Evolutionary conservation across 495 filamentous ascomycete species (phyloP).

Genomic region (Trichocladium uniseriatum): DNA sequence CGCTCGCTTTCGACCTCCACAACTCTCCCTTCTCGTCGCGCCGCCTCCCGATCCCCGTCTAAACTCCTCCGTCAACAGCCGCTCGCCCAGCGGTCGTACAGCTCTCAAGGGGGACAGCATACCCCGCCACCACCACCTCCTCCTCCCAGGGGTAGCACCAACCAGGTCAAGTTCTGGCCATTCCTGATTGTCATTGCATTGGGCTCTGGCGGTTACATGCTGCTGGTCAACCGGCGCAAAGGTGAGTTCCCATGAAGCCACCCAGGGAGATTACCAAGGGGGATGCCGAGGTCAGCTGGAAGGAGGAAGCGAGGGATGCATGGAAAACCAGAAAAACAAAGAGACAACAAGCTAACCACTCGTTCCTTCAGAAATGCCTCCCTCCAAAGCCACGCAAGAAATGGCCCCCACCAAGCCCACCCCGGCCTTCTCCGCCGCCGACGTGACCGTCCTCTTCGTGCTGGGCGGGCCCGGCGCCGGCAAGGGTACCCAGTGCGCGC

Average conservation of each 20-base stretch:
- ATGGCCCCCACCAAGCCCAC: slow-evolving; percentile 23
- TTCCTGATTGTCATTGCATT: slow-evolving; percentile 40
- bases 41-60: slow-evolving; percentile 1
- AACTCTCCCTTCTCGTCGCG: not conserved
- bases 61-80: slow-evolving; percentile 5
- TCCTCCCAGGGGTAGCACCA: slow-evolving; percentile 19
- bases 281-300: too few relatives aligned
- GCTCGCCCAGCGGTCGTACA: slow-evolving; percentile 21
- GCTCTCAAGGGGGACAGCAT: slow-evolving; percentile 10
- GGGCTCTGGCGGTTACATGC: slow-evolving; percentile 38
- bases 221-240: slow-evolving; percentile 31
- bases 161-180: slow-evolving; percentile 41
- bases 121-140: slow-evolving; percentile 3
- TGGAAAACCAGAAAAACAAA: too few relatives aligned
- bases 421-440: slow-evolving; percentile 68
- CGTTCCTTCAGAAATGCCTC: slow-evolving; percentile 12
- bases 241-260: too few relatives aligned
- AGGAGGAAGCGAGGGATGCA: too few relatives aligned
- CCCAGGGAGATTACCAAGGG: too few relatives aligned
- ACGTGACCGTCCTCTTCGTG: slow-evolving; percentile 83
- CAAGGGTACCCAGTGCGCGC: slow-evolving; percentile 81
- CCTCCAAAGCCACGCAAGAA: not conserved
- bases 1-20: slow-evolving; percentile 2
- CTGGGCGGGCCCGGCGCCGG: slow-evolving; percentile 72
- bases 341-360: not conserved